A percentile compares a stretch with the other conserved stretches of the same genome.
Evolutionary conservation across 805 yeast species (phyloP).

Genomic region (Lachancea fermentati): DNA sequence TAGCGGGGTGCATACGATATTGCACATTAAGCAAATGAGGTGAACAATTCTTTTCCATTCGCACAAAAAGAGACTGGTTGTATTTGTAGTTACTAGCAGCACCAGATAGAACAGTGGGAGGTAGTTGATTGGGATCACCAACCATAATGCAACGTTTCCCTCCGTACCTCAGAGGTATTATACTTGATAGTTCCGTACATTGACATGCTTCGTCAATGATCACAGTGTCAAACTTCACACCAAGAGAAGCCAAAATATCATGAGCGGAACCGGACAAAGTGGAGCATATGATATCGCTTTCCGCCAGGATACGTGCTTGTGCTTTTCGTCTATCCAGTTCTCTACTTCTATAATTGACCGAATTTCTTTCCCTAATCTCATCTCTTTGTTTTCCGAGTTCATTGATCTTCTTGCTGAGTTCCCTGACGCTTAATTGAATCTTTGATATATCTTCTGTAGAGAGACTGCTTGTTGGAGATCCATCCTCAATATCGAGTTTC

Average conservation of each 20-base stretch:
- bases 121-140: conserved; percentile 97
- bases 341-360: conserved; percentile 62
- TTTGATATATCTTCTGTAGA: conserved; percentile 42
- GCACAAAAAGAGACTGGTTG: conserved; percentile 88
- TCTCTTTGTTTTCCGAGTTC: conserved; percentile 71
- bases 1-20: conserved; percentile 96
- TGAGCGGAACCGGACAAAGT: conserved; percentile 94
- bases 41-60: conserved; percentile 71
- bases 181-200: conserved; percentile 86
- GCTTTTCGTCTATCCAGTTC: conserved; percentile 73
- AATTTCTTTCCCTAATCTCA: conserved; percentile 67
- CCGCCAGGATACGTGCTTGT: conserved; percentile 64
- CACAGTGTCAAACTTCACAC: conserved; percentile 80
- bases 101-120: conserved; percentile 92
- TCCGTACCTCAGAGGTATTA: conserved; percentile 90
- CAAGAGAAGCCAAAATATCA: conserved; percentile 68
- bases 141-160: conserved; percentile 90
- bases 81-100: conserved; percentile 75
- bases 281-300: conserved; percentile 83
- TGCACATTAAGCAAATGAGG: conserved; percentile 78
- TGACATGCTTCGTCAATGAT: conserved; percentile 97
- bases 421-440: conserved; percentile 47
- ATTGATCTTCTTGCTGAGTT: conserved; percentile 54
- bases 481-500: conserved; percentile 35
- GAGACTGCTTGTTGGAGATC: conserved; percentile 42